Conservation (phyloP, 192 early-diverging fungal genomes). For the Coemansia sp. region DNA sequence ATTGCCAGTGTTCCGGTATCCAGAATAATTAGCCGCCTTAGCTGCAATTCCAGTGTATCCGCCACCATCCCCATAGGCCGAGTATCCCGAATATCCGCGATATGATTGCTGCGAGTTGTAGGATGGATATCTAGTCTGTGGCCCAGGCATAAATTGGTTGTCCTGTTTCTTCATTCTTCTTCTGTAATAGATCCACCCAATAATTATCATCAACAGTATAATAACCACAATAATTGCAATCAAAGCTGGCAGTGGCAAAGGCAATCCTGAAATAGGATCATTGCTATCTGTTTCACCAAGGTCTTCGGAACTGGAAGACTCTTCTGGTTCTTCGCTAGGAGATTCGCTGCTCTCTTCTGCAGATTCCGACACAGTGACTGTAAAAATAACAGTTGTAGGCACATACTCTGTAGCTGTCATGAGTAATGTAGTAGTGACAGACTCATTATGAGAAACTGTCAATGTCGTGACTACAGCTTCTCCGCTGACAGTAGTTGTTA, state of each 20-base stretch:
- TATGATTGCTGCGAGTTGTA: conserved; percentile 1
- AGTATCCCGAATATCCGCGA: conserved; percentile 6
- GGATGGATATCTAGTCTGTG: not conserved
- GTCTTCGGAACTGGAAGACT: too few species aligned
- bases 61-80: not conserved
- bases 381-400: not conserved
- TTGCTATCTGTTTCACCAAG: too few species aligned
- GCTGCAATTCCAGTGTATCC: conserved; percentile 4
- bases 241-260: not conserved
- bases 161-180: conserved; percentile 4
- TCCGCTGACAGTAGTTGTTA: not conserved
- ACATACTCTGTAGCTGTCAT: not conserved
- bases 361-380: not conserved
- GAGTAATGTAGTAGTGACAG: not conserved
- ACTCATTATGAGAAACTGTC: not conserved
- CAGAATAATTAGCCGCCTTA: not conserved
- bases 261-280: conserved; percentile 1
- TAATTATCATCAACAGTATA: not conserved
- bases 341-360: too few species aligned
- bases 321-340: too few species aligned
- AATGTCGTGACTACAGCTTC: not conserved
- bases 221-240: conserved; percentile 1
- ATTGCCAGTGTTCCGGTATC: not conserved
- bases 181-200: conserved; percentile 1
- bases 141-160: not conserved